These are phyloP conservation scores for Clonostachys solani DNA, from an alignment of 2,329 filamentous ascomycete genomes.

Conservation along the genomic window DNA sequence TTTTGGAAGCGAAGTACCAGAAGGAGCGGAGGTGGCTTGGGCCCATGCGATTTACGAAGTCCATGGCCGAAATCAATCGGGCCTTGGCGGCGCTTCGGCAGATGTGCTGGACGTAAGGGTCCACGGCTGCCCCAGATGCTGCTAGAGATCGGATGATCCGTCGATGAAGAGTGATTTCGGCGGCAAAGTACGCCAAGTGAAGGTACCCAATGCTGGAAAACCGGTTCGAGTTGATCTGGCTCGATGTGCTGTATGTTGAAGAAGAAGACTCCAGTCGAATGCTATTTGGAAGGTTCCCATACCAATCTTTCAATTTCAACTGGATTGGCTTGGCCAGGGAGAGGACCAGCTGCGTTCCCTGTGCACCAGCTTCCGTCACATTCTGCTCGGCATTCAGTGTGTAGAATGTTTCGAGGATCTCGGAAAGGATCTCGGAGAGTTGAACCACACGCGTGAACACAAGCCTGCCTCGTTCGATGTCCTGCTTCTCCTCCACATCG, in stretches of 20 bases:
- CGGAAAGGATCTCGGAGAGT: conserved; percentile 70
- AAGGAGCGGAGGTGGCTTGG: conserved; percentile 84
- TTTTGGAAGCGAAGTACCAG: conserved; percentile 86
- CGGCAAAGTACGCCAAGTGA: conserved; percentile 89
- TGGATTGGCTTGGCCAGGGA: conserved; percentile 78
- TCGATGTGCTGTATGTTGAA: conserved; percentile 12
- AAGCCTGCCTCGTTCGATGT: conserved; percentile 63
- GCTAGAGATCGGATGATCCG: conserved; percentile 80
- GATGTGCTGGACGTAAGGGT: conserved; percentile 84
- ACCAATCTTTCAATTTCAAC: conserved; percentile 80
- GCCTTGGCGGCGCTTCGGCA: conserved; percentile 93
- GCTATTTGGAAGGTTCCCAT: conserved; percentile 58
- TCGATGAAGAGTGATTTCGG: conserved; percentile 88
- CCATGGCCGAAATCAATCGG: conserved; percentile 91
- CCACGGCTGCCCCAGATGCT: conserved; percentile 39
- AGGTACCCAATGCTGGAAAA: conserved; percentile 69
- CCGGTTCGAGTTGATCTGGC: conserved; percentile 30
- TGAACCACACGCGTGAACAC: conserved; percentile 74
- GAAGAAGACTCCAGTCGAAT: conserved; percentile 64
- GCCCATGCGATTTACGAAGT: conserved; percentile 90
- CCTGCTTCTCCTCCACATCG: conserved; percentile 56
- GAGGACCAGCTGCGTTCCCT: conserved; percentile 69
- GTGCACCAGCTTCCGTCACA: conserved; percentile 60
- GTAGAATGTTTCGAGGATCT: conserved; percentile 81
- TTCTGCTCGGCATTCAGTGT: conserved; percentile 71